Base-by-base conservation (phyloP, 805 yeast species). In the Schwanniomyces occidentalis region DNA sequence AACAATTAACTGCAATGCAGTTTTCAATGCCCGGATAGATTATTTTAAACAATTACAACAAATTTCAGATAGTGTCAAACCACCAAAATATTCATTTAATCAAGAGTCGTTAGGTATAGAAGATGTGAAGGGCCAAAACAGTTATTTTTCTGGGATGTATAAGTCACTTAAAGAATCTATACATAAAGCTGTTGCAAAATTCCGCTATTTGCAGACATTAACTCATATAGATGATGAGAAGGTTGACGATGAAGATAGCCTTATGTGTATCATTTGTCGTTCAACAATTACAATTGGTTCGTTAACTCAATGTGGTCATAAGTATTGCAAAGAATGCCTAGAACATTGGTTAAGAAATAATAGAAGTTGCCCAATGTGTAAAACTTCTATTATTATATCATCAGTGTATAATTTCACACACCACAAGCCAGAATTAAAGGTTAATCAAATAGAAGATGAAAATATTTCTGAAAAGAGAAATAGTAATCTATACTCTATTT, bases 251-350 rank as follows among this genome's bases (percentile, higher is more conserved):
- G 63, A 61, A 7, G 71, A 70, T 6, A 76, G 69, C 7, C 54
- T 71, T 35, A 58, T 72, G 13, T 93, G 99, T 58, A 74, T 81
- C 20, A 90, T 93, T 41, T 93, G 99, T 55, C 76, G 84, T 14
- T 72, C 80, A 4, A 54, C 75, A 2, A 86, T 89, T 32, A 66
- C 75, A 3, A 68, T 79, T 24, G 99, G 99, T 0, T 74, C 93
- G 0, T 65, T 93, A 37, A 83, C 95, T 0, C 79, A 79, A 7
- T 93, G 99, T 70, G 98, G 98, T 0, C 99, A 93, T 59, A 80
- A 80, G 46, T 93, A 84, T 53, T 93, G 99, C 55, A 75, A 78
- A 38, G 85, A 76, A 1, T 93, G 99, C 56, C 65, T 93, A 23
- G 71, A 63, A 13, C 79, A 71, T 35, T 93, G 99, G 99, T 53